phyloP scores from a whole-genome alignment of 805 yeast genomes.

The Tetrapisispora nanseiensis region DNA sequence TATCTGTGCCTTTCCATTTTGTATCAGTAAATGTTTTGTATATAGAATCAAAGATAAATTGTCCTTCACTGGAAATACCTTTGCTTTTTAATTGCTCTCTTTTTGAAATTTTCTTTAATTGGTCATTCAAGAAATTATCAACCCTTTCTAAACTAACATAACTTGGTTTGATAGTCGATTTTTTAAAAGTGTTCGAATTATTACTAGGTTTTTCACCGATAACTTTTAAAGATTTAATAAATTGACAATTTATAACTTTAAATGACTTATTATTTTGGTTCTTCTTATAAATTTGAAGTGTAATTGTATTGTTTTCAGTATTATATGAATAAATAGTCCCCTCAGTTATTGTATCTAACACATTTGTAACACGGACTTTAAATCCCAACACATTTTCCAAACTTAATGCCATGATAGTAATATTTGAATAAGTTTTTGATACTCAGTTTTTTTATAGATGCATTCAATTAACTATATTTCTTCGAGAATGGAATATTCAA shows the following conservation, averaged over 20 bases:
- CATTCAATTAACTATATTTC: no score
- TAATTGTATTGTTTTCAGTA: constrained; percentile 32
- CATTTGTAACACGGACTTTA: constrained; percentile 52
- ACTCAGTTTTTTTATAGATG: no score
- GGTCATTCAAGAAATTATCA: constrained; percentile 17
- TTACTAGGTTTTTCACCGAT: constrained; percentile 31
- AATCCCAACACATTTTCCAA: constrained; percentile 25
- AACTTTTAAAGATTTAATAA: constrained; percentile 44
- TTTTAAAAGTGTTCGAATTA: constrained; percentile 18
- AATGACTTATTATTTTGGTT: constrained; percentile 26
- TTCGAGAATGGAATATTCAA: no score
- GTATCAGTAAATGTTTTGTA: constrained; percentile 37
- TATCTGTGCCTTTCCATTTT: constrained; percentile 36
- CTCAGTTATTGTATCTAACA: constrained; percentile 44
- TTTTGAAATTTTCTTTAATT: constrained; percentile 19
- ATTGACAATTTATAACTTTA: constrained; percentile 46
- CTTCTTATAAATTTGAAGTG: constrained; percentile 23
- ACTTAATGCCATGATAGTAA: constrained; percentile 19
- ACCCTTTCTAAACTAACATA: constrained; percentile 26
- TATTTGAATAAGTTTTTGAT: no score
- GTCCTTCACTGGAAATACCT: constrained; percentile 35
- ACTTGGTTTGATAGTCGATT: constrained; percentile 28
- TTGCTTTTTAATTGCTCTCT: constrained; percentile 25
- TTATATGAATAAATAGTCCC: constrained; percentile 60
- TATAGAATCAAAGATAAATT: constrained; percentile 35